These are phyloP conservation scores for Monosporascus sp. DNA, from an alignment of 2,329 filamentous ascomycete species.

Conservation along the genomic window DNA sequence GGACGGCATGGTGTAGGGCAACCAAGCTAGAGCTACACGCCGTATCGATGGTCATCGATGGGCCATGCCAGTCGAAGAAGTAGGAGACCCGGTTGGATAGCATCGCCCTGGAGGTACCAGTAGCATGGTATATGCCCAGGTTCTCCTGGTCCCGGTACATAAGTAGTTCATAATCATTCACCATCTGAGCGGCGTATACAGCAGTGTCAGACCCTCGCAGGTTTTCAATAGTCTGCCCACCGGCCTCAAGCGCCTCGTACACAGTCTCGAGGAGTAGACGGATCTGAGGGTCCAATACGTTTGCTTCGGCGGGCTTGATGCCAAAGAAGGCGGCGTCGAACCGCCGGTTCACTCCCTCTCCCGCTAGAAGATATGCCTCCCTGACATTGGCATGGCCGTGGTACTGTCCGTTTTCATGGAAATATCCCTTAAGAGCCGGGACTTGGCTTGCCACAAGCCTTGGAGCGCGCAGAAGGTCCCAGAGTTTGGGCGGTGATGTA, in stretches of 20 bases:
- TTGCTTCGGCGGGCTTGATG: constrained; percentile 4
- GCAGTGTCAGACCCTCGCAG: constrained; percentile 3
- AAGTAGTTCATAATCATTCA: background rate
- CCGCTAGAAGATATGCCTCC: constrained; percentile 7
- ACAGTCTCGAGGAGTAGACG: constrained; percentile 6
- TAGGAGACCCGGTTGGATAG: constrained; percentile 6
- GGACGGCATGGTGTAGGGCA: constrained; percentile 6
- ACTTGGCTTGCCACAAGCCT: background rate
- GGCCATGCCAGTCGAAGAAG: constrained; percentile 9
- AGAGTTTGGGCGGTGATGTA: background rate
- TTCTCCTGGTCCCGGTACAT: background rate
- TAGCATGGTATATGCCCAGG: background rate
- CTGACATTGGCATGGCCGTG: constrained; percentile 7
- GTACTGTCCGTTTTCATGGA: constrained; percentile 2
- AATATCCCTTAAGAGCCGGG: background rate
- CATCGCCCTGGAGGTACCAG: background rate
- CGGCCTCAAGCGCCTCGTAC: constrained; percentile 6
- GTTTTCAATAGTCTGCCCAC: background rate
- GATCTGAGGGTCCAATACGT: constrained; percentile 1
- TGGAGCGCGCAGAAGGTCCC: background rate
- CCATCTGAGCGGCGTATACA: constrained; percentile 1
- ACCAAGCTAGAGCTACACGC: constrained; percentile 9
- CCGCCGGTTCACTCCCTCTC: background rate
- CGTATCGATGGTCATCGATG: constrained; percentile 9
- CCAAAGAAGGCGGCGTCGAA: constrained; percentile 9